Conservation (phyloP, 768 basidiomycete species). For the Phanerochaete carnosa region DNA sequence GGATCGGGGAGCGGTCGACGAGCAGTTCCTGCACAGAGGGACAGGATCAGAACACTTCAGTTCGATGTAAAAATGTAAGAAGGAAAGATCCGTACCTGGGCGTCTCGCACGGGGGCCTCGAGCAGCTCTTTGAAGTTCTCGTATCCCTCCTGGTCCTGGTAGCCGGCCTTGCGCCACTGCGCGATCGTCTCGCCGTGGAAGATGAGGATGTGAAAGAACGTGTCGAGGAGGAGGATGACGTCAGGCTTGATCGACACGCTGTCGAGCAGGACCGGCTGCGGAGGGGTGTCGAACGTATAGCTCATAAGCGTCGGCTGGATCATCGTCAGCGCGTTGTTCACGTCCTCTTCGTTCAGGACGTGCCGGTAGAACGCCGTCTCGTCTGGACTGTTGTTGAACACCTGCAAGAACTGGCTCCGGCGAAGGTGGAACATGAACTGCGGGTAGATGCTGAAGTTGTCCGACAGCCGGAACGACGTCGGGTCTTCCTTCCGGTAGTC, state of each 20-base stretch:
- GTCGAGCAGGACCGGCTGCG: constrained; percentile 94
- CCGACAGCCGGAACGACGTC: constrained; percentile 84
- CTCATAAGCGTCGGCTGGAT: constrained; percentile 99
- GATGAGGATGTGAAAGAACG: constrained; percentile 99
- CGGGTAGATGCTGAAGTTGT: constrained; percentile 98
- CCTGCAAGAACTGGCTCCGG: constrained; percentile 96
- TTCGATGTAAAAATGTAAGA: too few species aligned
- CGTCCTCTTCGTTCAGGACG: constrained; percentile 93
- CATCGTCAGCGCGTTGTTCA: constrained; percentile 99
- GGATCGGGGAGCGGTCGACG: constrained; percentile 93
- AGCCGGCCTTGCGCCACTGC: constrained; percentile 96
- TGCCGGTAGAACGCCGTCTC: constrained; percentile 96
- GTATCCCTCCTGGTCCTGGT: constrained; percentile 98
- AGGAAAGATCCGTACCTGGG: constrained; percentile 54
- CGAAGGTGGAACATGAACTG: constrained; percentile 99
- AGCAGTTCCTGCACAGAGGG: constrained; percentile 71
- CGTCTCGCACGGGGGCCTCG: constrained; percentile 82
- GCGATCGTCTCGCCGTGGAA: constrained; percentile 98
- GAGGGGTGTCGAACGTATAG: constrained; percentile 87
- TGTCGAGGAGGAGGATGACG: constrained; percentile 93
- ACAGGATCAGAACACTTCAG: neutral
- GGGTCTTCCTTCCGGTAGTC: constrained; percentile 99
- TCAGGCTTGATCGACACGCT: constrained; percentile 97
- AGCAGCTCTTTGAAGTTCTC: constrained; percentile 97
- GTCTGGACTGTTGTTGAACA: constrained; percentile 99